These are phyloP conservation scores for Syzygium aqueum DNA, from an alignment of 345 rosid species.

Conservation along the genomic window DNA sequence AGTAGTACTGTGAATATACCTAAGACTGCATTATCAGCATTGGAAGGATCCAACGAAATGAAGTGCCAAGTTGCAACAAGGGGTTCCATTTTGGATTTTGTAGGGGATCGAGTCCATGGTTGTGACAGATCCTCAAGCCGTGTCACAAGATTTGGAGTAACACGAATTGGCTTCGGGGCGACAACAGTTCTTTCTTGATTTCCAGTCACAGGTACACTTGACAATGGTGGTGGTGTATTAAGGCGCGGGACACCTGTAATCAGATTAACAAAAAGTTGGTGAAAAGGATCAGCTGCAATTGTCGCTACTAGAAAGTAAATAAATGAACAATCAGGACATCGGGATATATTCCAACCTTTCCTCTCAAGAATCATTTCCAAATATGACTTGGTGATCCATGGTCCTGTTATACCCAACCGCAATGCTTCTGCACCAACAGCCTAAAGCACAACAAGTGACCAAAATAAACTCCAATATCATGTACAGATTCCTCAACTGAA, in stretches of 20 bases:
- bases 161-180: slow-evolving; percentile 94
- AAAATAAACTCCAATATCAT: not conserved
- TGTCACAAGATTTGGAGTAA: slow-evolving; percentile 58
- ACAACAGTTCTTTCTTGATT: slow-evolving; percentile 66
- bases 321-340: slow-evolving; percentile 8
- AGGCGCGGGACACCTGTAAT: slow-evolving; percentile 94
- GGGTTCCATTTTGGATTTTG: slow-evolving; percentile 94
- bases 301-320: not conserved
- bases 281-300: not conserved
- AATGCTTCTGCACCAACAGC: slow-evolving; percentile 92
- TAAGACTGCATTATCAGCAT: slow-evolving; percentile 35
- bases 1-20: slow-evolving; percentile 38
- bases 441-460: slow-evolving; percentile 16
- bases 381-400: slow-evolving; percentile 96
- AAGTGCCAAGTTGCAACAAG: slow-evolving; percentile 72
- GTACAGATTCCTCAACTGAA: not conserved
- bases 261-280: not conserved
- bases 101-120: slow-evolving; percentile 99
- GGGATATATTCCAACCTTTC: slow-evolving; percentile 42
- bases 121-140: slow-evolving; percentile 90
- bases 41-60: slow-evolving; percentile 44
- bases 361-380: slow-evolving; percentile 92
- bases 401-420: slow-evolving; percentile 66
- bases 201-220: slow-evolving; percentile 28
- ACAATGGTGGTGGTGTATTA: slow-evolving; percentile 76